A percentile compares a stretch with the other conserved stretches of the same genome.
These are phyloP conservation scores for Phaseolus lunatus DNA, from an alignment of 306 rosid species.

Conservation along the genomic window DNA sequence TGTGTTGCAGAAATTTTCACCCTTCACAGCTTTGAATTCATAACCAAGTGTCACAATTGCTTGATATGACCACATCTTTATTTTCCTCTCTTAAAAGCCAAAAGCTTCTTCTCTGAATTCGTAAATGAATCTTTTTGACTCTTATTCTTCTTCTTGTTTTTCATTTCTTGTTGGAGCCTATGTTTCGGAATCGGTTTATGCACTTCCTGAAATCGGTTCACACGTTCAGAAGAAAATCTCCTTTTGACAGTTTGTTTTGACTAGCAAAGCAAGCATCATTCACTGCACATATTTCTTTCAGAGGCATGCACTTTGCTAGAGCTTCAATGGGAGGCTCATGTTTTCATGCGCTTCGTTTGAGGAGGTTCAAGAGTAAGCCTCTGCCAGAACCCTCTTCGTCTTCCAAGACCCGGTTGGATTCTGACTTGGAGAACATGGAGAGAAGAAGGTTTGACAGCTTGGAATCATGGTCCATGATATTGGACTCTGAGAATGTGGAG, in stretches of 20 bases:
- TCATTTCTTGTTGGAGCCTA: conserved; percentile 53
- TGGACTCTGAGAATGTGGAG: conserved; percentile 95
- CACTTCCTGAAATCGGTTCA: conserved; percentile 80
- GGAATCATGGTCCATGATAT: conserved; percentile 99
- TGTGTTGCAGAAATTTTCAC: not conserved
- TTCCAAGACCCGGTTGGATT: conserved; percentile 57
- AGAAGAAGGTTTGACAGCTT: conserved; percentile 88
- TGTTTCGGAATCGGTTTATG: conserved; percentile 85
- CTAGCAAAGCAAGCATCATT: not conserved
- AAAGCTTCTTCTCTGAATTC: conserved; percentile 45
- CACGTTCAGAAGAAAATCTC: conserved; percentile 78
- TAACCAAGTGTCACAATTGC: not conserved
- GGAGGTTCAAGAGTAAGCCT: conserved; percentile 74
- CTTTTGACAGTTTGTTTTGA: conserved; percentile 61
- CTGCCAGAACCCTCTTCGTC: conserved; percentile 63
- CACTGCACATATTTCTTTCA: not conserved
- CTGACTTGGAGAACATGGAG: conserved; percentile 78
- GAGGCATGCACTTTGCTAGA: conserved; percentile 33
- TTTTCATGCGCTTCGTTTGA: conserved; percentile 63
- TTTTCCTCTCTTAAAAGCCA: conserved; percentile 19
- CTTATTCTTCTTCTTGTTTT: conserved; percentile 20
- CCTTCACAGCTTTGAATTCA: conserved; percentile 41
- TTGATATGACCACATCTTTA: conserved; percentile 24
- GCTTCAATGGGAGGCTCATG: conserved; percentile 77
- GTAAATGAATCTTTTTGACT: conserved; percentile 44